Percentiles rank a stretch among this genome's conserved stretches.
These are phyloP conservation scores for Rhinocladiella similis DNA, from an alignment of 2,329 filamentous ascomycete genomes.

Conservation along the genomic window DNA sequence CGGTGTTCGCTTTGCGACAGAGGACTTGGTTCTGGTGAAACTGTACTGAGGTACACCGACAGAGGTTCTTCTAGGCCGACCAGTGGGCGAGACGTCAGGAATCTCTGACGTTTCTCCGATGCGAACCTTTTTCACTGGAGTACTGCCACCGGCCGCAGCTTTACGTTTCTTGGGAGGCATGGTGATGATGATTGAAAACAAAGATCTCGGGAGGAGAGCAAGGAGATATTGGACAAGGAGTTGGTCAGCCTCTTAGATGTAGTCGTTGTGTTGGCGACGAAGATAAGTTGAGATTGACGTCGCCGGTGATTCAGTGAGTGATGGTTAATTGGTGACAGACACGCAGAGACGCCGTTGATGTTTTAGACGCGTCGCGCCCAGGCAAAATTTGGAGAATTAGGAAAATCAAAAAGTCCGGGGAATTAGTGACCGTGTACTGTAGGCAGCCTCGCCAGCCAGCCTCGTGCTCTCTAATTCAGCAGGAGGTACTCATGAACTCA, in stretches of 20 bases:
- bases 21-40: constrained; percentile 8
- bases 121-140: constrained; percentile 22
- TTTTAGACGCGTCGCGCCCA: too few species aligned
- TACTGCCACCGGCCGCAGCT: constrained; percentile 1
- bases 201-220: background rate
- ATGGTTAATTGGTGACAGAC: too few species aligned
- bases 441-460: background rate
- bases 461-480: background rate
- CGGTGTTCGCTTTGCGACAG: constrained; percentile 6
- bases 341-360: too few species aligned
- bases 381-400: too few species aligned
- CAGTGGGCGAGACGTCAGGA: constrained; percentile 12
- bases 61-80: constrained; percentile 23
- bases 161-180: constrained; percentile 24
- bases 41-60: constrained; percentile 24
- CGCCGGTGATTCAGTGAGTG: background rate
- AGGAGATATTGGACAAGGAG: too few species aligned
- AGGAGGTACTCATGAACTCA: too few species aligned
- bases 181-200: constrained; percentile 1
- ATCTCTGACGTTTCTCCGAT: constrained; percentile 13
- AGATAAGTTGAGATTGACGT: background rate
- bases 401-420: too few species aligned
- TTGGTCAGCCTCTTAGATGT: too few species aligned
- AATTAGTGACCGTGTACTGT: too few species aligned
- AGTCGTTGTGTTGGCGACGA: background rate